Conservation (phyloP, 202 grass and related monocot species). For the Carex sylvatica region DNA sequence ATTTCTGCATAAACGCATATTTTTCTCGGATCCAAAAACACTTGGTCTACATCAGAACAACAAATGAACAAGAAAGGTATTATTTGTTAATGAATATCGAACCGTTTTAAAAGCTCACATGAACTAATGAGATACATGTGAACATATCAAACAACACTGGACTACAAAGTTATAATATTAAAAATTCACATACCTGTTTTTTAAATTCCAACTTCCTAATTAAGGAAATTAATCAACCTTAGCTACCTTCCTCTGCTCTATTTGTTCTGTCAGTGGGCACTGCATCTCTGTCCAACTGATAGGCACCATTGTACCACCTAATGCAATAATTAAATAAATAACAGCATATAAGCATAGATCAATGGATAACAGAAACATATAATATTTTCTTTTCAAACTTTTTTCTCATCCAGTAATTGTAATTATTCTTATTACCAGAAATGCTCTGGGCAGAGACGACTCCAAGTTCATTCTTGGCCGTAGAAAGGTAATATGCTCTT, state of each 20-base stretch:
- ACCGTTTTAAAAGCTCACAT: neutral
- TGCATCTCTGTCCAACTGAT: constrained; percentile 98
- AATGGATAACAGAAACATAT: neutral
- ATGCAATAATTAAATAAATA: constrained; percentile 20
- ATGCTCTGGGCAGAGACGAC: constrained; percentile 96
- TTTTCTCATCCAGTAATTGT: neutral
- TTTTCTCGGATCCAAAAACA: neutral
- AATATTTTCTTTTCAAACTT: neutral
- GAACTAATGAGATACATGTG: neutral
- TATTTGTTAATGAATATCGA: too few relatives aligned
- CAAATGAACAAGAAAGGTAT: neutral
- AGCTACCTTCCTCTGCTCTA: constrained; percentile 88
- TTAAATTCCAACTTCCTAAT: neutral
- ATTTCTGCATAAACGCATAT: neutral
- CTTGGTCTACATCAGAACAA: too few relatives aligned
- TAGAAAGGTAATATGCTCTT: constrained; percentile 99
- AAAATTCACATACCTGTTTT: constrained; percentile 7
- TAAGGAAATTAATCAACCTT: constrained; percentile 54
- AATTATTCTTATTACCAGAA: constrained; percentile 45
- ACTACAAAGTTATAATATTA: constrained; percentile 1
- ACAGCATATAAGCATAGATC: constrained; percentile 4
- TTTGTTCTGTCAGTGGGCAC: constrained; percentile 80
- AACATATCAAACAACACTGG: neutral
- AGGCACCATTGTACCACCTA: constrained; percentile 69
- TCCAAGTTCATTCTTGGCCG: constrained; percentile 91